A percentile compares a stretch with the other conserved stretches of the same genome.
These are phyloP conservation scores for Coriaria nepalensis DNA, from an alignment of 306 rosid genomes.

Conservation along the genomic window DNA sequence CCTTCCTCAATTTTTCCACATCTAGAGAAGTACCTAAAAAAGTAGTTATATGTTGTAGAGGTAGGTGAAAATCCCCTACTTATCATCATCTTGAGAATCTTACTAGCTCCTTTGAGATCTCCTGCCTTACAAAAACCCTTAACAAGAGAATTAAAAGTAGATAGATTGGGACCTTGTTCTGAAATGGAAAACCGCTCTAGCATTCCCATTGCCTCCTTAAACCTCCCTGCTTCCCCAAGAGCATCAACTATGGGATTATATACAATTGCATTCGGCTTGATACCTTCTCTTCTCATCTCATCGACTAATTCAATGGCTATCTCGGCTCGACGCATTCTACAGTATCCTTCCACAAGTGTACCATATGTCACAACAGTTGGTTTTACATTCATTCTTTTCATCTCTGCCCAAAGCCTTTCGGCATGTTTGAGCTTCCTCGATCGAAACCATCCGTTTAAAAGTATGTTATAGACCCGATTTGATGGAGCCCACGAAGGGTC, in stretches of 20 bases:
- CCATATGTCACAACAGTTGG: slow-evolving; percentile 89
- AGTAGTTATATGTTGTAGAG: slow-evolving; percentile 78
- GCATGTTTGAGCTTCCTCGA: slow-evolving; percentile 67
- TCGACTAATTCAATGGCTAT: slow-evolving; percentile 56
- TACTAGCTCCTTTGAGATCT: slow-evolving; percentile 70
- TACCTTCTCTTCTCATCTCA: slow-evolving; percentile 56
- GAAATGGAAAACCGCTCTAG: slow-evolving; percentile 63
- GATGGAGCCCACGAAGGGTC: slow-evolving; percentile 31
- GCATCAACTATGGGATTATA: slow-evolving; percentile 83
- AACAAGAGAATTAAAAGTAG: slow-evolving; percentile 70
- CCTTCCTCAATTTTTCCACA: slow-evolving; percentile 71
- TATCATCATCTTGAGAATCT: slow-evolving; percentile 76
- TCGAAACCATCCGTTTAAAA: slow-evolving; percentile 76
- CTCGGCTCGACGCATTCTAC: slow-evolving; percentile 63
- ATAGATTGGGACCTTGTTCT: slow-evolving; percentile 66
- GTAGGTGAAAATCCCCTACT: slow-evolving; percentile 54
- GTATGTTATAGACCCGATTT: slow-evolving; percentile 49
- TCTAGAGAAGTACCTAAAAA: slow-evolving; percentile 67
- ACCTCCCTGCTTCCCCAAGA: slow-evolving; percentile 65
- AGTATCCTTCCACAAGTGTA: slow-evolving; percentile 80
- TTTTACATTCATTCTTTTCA: slow-evolving; percentile 55
- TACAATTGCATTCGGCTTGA: slow-evolving; percentile 61
- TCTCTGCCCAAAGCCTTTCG: slow-evolving; percentile 69
- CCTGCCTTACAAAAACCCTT: slow-evolving; percentile 84
- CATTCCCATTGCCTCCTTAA: slow-evolving; percentile 71